Evolutionary conservation across 2,329 filamentous ascomycete genomes (phyloP), one percentile per base, ranked within the genome.

Genomic region (Exophiala alcalophila): DNA sequence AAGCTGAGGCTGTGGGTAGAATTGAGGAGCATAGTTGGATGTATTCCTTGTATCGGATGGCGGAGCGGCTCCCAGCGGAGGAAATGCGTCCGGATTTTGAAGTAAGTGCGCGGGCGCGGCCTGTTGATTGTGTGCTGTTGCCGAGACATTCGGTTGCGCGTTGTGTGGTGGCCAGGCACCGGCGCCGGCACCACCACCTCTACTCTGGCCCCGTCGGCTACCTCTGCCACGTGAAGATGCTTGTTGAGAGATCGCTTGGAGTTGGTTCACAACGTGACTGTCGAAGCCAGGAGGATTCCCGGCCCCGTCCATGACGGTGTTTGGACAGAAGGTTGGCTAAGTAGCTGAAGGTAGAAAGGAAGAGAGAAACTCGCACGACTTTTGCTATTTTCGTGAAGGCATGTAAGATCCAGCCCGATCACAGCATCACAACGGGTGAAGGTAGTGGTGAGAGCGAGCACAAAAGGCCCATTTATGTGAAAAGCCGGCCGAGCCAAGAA

Each of bases 231-330:
- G 28, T 20, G 18, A 20, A 15, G 30, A 5, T 9, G 37, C 9
- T 9, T 29, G 40, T 12, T 36, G 40, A 20, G 44, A 25, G 15
- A 44, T 37, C 4, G 40, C 28, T 19, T 44, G 31, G 12, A 44
- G 33, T 28, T 36, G 40, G 27, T 28, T 27, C 35, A 34, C 34
- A 26, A 40, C 39, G 19, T 48, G 39, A 29, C 15, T 14, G 9
- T 27, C 14, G 15, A 49, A 49, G 29, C 41, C 41, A 20, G 45
- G 27, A 14, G 16, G 16, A 14, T 32, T 8, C 5, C 31, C 23
- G 18, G 45, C 16, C n/a, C 18, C 21, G 11, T 39, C 26, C 43
- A 47, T 47, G 25, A 15, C 19, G 10, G 30, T 14, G n/a, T 5
- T n/a, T n/a, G n/a, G n/a, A n/a, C n/a, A n/a, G n/a, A n/a, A n/a